Evolutionary conservation across 2,329 filamentous ascomycete genomes (phyloP).

Genomic region (Beauveria bassiana): DNA sequence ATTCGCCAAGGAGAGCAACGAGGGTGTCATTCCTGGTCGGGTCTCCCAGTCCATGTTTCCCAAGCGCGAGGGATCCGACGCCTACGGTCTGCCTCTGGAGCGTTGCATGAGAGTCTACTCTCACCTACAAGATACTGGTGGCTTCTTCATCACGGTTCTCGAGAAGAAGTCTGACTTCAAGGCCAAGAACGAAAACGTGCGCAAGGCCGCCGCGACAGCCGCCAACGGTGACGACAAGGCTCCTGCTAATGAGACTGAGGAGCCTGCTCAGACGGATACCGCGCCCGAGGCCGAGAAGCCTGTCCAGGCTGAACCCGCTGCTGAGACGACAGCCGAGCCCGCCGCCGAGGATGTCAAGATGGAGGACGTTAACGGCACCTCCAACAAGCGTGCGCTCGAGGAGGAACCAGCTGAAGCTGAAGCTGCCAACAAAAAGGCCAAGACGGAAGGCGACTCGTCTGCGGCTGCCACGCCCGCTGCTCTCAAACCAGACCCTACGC

Average conservation of each 20-base stretch:
- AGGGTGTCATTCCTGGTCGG: conserved; percentile 51
- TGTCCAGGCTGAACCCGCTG: conserved; percentile 18
- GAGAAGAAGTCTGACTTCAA: conserved; percentile 86
- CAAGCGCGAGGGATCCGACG: conserved; percentile 41
- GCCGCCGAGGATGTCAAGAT: conserved; percentile 22
- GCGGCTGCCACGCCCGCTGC: conserved; percentile 17
- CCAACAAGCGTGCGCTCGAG: conserved; percentile 26
- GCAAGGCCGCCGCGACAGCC: conserved; percentile 25
- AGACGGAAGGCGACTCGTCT: conserved; percentile 27
- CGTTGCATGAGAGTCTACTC: conserved; percentile 91
- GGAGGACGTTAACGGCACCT: conserved; percentile 23
- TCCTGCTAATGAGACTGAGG: conserved; percentile 22
- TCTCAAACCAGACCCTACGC: conserved; percentile 20
- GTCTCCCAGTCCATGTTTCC: conserved; percentile 82
- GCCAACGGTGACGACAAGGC: conserved; percentile 15
- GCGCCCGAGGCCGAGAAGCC: conserved; percentile 18
- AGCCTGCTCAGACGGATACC: conserved; percentile 23
- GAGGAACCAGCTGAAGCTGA: conserved; percentile 29
- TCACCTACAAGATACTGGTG: conserved; percentile 91
- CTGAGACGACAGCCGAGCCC: conserved; percentile 14
- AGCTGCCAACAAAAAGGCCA: conserved; percentile 40
- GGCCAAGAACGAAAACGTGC: conserved; percentile 60
- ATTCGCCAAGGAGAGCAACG: conserved; percentile 51
- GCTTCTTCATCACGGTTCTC: conserved; percentile 93
- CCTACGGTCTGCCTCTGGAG: conserved; percentile 67